Percentiles rank a stretch among this genome's conserved stretches.
These are phyloP conservation scores for Thyridium curvatum DNA, from an alignment of 2,329 filamentous ascomycete species.

Conservation along the genomic window DNA sequence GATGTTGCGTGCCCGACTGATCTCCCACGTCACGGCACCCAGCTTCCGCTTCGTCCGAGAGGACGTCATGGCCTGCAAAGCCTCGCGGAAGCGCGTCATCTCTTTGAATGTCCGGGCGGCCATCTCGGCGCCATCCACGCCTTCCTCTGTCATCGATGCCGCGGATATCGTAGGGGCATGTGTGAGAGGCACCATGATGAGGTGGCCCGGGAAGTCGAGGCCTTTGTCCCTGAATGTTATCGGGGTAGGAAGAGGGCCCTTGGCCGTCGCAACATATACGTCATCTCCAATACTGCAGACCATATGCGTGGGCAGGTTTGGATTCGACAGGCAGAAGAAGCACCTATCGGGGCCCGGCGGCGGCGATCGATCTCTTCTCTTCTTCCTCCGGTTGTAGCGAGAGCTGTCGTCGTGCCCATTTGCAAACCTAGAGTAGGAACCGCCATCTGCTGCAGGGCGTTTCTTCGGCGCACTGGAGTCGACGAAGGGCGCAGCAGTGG, in stretches of 20 bases:
- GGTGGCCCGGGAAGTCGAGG: slow-evolving; percentile 73
- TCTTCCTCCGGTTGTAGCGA: slow-evolving; percentile 32
- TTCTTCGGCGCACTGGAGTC: slow-evolving; percentile 38
- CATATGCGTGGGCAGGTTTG: slow-evolving; percentile 77
- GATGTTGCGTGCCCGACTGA: slow-evolving; percentile 73
- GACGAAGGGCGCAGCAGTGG: slow-evolving; percentile 70
- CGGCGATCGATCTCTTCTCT: slow-evolving; percentile 43
- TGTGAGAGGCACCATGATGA: slow-evolving; percentile 83
- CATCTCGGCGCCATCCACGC: slow-evolving; percentile 35
- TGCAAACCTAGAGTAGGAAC: slow-evolving; percentile 48
- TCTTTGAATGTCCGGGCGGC: slow-evolving; percentile 63
- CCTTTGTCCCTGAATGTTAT: slow-evolving; percentile 59
- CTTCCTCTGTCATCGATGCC: slow-evolving; percentile 33
- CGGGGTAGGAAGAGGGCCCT: slow-evolving; percentile 73
- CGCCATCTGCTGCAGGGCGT: slow-evolving; percentile 42
- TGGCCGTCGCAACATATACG: slow-evolving; percentile 83
- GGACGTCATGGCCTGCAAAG: slow-evolving; percentile 76
- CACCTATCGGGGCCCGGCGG: slow-evolving; percentile 71
- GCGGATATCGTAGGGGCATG: slow-evolving; percentile 70
- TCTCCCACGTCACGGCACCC: slow-evolving; percentile 87
- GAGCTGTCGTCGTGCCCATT: slow-evolving; percentile 33
- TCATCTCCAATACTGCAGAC: slow-evolving; percentile 85
- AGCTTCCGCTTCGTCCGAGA: slow-evolving; percentile 50
- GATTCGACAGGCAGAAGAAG: slow-evolving; percentile 93
- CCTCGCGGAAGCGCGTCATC: slow-evolving; percentile 74